Base-by-base conservation (phyloP, 2,329 filamentous ascomycete species). In the Atkinsonella hypoxylon region DNA sequence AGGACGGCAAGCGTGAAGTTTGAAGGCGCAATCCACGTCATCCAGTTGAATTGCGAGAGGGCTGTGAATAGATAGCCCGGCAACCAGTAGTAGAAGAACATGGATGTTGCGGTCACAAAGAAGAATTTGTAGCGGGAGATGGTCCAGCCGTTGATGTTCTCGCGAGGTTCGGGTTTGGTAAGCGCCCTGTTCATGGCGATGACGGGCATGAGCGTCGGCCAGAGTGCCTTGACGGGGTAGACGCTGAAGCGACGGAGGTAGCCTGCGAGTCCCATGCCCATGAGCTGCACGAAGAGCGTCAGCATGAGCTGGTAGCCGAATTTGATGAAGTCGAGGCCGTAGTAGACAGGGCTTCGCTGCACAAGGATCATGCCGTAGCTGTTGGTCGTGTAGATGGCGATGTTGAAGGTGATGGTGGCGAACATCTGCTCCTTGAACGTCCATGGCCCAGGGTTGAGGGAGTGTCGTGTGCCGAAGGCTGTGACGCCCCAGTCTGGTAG, bases 371-470 rank as follows among this genome's bases (percentile, higher is more conserved):
- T 71, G 55, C 70, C 67, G 58, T 70, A 70, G 3, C 71, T 74
- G 57, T 75, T 75, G 1, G 72, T 71, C 10, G 64, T 61, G 51
- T 66, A 66, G 55, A 66, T 72, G 31, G 68, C 68, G 4, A 73
- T 72, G 60, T 81, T 79, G 47, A 78, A 75, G 69, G 77, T 78
- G 55, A 79, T 75, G 3, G 74, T 74, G 36, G 79, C 74, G n/a
- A 81, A 62, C 67, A 78, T 76, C 56, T 81, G 78, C 60, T 81
- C 78, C 58, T 81, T 81, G 56, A 72, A 73, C 47, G 72, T 76
- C 60, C 80, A 81, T 0, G 69, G 70, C 0, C 76, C 75, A 0
- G 77, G 75, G 54, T 79, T 79, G 13, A 78, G 63, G 9, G 65
- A 68, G 53, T 73, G 65, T 10, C 66, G 63, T 1, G 62, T 54